Conservation (phyloP, 192 early-diverging fungal species). For the Ramicandelaber brevisporus region DNA sequence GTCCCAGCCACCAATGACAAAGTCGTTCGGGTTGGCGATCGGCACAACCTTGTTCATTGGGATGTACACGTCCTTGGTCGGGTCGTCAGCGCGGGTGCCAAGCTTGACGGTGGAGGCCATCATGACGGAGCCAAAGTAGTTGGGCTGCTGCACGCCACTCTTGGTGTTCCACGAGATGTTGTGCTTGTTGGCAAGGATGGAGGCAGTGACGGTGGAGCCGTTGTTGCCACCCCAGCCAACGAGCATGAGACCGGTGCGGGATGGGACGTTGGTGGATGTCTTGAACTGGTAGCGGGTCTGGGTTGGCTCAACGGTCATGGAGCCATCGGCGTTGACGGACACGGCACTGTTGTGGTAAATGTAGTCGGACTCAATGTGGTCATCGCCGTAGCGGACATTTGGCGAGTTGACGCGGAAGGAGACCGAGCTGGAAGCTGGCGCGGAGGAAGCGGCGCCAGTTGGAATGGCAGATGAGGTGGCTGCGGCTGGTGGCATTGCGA, state of each 20-base stretch:
- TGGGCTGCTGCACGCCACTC: constrained; percentile 70
- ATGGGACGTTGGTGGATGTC: constrained; percentile 53
- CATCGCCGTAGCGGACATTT: constrained; percentile 67
- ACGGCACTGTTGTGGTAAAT: constrained; percentile 74
- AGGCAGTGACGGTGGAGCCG: constrained; percentile 88
- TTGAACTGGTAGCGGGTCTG: constrained; percentile 77
- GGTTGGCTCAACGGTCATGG: constrained; percentile 54
- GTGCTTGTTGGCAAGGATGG: constrained; percentile 81
- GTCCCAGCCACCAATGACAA: constrained; percentile 98
- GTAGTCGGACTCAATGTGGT: constrained; percentile 62
- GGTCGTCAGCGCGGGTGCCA: constrained; percentile 40
- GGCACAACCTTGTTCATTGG: constrained; percentile 85
- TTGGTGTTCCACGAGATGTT: constrained; percentile 81
- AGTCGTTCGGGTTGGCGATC: constrained; percentile 89
- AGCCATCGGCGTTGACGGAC: constrained; percentile 31
- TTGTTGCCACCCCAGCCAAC: constrained; percentile 99
- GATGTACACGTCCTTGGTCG: constrained; percentile 73
- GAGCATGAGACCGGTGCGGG: constrained; percentile 70
- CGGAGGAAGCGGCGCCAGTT: constrained; percentile 7
- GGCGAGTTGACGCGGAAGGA: constrained; percentile 71
- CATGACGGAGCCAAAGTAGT: constrained; percentile 94
- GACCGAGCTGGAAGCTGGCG: constrained; percentile 11
- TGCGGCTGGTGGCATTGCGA: constrained; percentile 8
- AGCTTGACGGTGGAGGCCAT: constrained; percentile 91
- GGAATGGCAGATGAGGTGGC: constrained; percentile 3